phyloP scores from a whole-genome alignment of 495 filamentous ascomycete species.

The Sordaria brevicollis region DNA sequence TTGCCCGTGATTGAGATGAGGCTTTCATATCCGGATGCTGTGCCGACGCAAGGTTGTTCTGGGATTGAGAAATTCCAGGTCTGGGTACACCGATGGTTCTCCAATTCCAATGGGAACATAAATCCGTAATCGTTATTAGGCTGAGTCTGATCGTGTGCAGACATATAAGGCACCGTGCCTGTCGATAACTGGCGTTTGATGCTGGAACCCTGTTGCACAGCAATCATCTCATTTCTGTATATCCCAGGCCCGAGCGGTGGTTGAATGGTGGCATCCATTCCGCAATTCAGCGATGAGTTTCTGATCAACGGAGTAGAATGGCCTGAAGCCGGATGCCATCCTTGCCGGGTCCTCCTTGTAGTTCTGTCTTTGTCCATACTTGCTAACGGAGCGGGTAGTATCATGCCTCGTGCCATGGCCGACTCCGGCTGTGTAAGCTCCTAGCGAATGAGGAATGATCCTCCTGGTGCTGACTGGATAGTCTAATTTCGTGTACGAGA shows the following conservation, averaged over 20 bases:
- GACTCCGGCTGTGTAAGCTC: not conserved
- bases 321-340: not conserved
- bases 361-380: not conserved
- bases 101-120: not conserved
- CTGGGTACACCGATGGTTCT: not conserved
- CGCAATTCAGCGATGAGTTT: not conserved
- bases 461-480: too few species aligned
- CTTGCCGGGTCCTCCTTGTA: not conserved
- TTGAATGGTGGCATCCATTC: not conserved
- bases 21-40: not conserved
- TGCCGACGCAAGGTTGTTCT: not conserved
- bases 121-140: not conserved
- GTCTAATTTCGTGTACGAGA: too few species aligned
- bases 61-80: not conserved
- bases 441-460: too few species aligned
- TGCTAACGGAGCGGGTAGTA: not conserved
- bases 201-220: not conserved
- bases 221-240: not conserved
- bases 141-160: not conserved
- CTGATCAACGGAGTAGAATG: not conserved
- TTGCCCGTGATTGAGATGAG: not conserved
- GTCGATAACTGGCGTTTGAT: not conserved
- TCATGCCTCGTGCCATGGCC: not conserved
- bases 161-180: not conserved
- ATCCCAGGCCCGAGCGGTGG: not conserved